Percentiles rank a stretch among this genome's conserved stretches.
phyloP scores from a whole-genome alignment of 345 rosid species.

The Murraya koenigii region DNA sequence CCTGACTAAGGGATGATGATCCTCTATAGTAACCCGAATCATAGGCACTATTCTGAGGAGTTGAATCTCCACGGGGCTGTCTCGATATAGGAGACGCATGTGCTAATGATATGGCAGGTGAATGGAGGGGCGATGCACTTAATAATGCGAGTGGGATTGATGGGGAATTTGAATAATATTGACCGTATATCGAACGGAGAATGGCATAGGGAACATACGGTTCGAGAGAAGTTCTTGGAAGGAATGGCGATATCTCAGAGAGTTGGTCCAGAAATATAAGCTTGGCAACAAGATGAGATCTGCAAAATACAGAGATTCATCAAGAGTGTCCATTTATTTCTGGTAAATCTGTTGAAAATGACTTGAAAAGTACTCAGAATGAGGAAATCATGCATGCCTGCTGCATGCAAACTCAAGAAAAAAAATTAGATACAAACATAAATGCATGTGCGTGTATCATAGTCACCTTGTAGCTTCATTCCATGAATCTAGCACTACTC shows the following conservation, averaged over 20 bases:
- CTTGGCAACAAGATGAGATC: slow-evolving; percentile 93
- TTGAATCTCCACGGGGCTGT: slow-evolving; percentile 63
- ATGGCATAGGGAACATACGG: slow-evolving; percentile 76
- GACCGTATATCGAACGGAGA: slow-evolving; percentile 84
- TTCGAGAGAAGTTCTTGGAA: slow-evolving; percentile 90
- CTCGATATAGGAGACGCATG: slow-evolving; percentile 73
- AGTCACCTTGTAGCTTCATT: slow-evolving; percentile 71
- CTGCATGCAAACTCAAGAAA: neutral
- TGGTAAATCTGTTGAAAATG: neutral
- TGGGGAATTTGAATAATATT: slow-evolving; percentile 77
- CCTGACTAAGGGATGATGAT: slow-evolving; percentile 74
- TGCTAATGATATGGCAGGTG: slow-evolving; percentile 65
- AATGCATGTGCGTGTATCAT: neutral
- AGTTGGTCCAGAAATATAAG: slow-evolving; percentile 94
- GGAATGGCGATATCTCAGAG: slow-evolving; percentile 87
- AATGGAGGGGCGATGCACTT: slow-evolving; percentile 64
- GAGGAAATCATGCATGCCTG: neutral
- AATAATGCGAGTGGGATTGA: slow-evolving; percentile 50
- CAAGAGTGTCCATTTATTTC: slow-evolving; percentile 4
- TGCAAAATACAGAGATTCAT: slow-evolving; percentile 26
- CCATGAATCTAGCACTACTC: slow-evolving; percentile 83
- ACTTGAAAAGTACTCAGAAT: neutral
- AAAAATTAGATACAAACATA: neutral
- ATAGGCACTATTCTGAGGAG: slow-evolving; percentile 56
- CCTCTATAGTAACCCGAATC: slow-evolving; percentile 80